Evolutionary conservation across 2,329 filamentous ascomycete genomes (phyloP).

Genomic region (Gyromitra esculenta): DNA sequence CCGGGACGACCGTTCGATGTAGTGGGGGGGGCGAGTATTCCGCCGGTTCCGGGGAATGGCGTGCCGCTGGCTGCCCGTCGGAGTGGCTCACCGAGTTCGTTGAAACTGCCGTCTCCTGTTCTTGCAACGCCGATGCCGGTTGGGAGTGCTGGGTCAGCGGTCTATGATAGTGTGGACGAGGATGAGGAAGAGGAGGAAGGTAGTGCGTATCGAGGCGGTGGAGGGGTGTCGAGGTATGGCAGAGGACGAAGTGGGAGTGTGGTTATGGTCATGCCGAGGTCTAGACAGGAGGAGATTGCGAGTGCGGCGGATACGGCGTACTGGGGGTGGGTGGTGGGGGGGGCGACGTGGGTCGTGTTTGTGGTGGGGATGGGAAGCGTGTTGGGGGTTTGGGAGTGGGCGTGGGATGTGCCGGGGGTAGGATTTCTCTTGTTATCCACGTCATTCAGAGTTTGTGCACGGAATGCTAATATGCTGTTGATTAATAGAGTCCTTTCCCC

Average conservation of each 20-base stretch:
- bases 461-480: neutral
- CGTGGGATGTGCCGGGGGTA: conserved; percentile 80
- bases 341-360: conserved; percentile 94
- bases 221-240: conserved; percentile 29
- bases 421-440: conserved; percentile 1
- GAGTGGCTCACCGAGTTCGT: conserved; percentile 21
- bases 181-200: conserved; percentile 29
- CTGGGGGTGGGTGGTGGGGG: conserved; percentile 95
- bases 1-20: conserved; percentile 20
- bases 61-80: conserved; percentile 11
- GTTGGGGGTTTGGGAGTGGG: conserved; percentile 96
- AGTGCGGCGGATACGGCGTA: conserved; percentile 78
- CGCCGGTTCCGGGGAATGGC: conserved; percentile 1
- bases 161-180: conserved; percentile 32
- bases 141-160: conserved; percentile 4
- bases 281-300: conserved; percentile 47
- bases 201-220: conserved; percentile 21
- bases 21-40: neutral
- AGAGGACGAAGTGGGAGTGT: conserved; percentile 45
- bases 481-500: conserved; percentile 47
- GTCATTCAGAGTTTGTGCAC: neutral
- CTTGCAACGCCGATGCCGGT: conserved; percentile 5
- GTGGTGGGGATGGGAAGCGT: conserved; percentile 97
- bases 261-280: conserved; percentile 32
- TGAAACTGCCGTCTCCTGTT: conserved; percentile 21